These are phyloP conservation scores for Typha latifolia DNA, from an alignment of 176 grass and related monocot species.

Conservation along the genomic window DNA sequence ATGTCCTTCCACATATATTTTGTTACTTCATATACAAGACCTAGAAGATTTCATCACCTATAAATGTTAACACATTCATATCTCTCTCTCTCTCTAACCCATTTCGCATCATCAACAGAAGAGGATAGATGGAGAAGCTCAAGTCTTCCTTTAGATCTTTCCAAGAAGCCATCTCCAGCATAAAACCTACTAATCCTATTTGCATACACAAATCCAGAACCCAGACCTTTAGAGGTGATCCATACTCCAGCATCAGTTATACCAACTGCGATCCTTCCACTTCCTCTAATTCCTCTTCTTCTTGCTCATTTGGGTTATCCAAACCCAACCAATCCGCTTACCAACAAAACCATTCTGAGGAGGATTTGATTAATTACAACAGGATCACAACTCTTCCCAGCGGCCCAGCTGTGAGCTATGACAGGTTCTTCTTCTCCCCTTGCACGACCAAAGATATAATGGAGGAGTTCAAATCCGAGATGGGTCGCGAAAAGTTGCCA, in stretches of 20 bases:
- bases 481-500: not conserved
- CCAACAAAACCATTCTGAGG: not conserved
- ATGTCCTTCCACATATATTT: too few species aligned
- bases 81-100: too few species aligned
- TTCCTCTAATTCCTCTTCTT: conserved; percentile 3
- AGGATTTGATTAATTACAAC: not conserved
- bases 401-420: not conserved
- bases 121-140: conserved; percentile 25
- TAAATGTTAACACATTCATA: not conserved
- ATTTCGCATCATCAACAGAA: not conserved
- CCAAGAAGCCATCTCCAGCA: conserved; percentile 25
- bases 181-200: conserved; percentile 13
- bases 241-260: not conserved
- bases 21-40: too few species aligned
- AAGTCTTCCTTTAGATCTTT: conserved; percentile 33
- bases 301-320: conserved; percentile 7
- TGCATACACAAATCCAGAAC: conserved; percentile 28
- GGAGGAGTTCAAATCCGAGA: conserved; percentile 34
- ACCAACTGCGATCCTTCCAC: not conserved
- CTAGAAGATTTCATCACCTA: not conserved
- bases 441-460: conserved; percentile 37
- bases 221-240: conserved; percentile 15
- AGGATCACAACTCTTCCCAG: not conserved
- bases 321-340: not conserved
- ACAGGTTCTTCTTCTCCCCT: conserved; percentile 46